Base-by-base conservation (phyloP, 257 asterid genomes). In the Solanum megistacrolobum region DNA sequence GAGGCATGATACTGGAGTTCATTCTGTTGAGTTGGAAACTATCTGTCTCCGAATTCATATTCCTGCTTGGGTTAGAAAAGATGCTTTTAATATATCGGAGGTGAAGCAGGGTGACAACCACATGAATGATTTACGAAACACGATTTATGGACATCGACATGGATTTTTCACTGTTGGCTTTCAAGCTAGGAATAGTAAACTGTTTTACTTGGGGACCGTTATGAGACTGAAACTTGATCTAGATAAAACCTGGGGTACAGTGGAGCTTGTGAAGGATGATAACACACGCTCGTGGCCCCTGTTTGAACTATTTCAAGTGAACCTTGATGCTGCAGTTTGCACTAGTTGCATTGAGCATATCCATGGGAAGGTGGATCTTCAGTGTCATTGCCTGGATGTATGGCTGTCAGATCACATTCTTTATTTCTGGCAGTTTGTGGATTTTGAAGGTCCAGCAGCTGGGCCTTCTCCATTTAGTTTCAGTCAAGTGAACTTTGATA, bases 361-460 rank as follows among this genome's bases (percentile, higher is more conserved):
- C 62, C 38, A 69, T 88, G 88, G 90, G 88, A 93, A 89, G 88
- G 68, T 92, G 84, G 95, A 91, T 85, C 90, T 92, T 89, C 89
- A 87, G 60, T 94, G 95, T 38, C 96, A 94, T 71, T 91, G 90
- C 89, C 88, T 96, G 87, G 96, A 96, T 85, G 88, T 96, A 52
- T 93, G 96, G 89, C 90, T 97, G 89, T 95, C 98, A 83, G 90
- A 93, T 90, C 94, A 95, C 90, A 88, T 92, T 31, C 89, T 93
- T 25, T 88, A 86, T 94, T 93, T 95, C 89, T 88, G 92, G 90
- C 92, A 91, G 69, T 91, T 89, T 91, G 87, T 90, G 83, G 90
- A 93, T 92, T 92, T 94, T 83, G 92, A 90, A 86, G 86, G 73
- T 87, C 89, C 97, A 86, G 94, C 91, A 88, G 92, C 92, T 72